phyloP scores from a whole-genome alignment of 2,329 filamentous ascomycete genomes.

The Aspergillus thermomutatus region DNA sequence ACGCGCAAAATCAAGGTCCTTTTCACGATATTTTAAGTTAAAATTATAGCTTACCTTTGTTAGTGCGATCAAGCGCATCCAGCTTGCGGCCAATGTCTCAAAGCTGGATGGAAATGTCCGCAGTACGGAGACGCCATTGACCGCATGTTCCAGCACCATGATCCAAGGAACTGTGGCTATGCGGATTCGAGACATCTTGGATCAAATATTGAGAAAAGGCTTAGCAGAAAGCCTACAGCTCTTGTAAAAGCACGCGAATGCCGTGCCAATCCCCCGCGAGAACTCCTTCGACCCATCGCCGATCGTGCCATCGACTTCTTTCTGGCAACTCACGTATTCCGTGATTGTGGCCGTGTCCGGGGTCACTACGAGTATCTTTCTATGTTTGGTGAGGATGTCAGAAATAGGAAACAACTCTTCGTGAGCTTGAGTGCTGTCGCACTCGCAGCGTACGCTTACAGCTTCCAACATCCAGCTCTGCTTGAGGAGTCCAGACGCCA shows the following conservation, averaged over 20 bases:
- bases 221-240: too few species aligned
- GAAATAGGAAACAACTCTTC: not conserved
- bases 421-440: conserved; percentile 10
- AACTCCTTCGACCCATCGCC: not conserved
- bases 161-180: not conserved
- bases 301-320: conserved; percentile 10
- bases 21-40: not conserved
- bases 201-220: too few species aligned
- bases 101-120: conserved; percentile 14
- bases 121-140: conserved; percentile 14
- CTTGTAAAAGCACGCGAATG: too few species aligned
- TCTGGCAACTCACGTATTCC: conserved; percentile 9
- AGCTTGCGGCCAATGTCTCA: conserved; percentile 9
- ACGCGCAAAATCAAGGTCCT: conserved; percentile 69
- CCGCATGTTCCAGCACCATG: conserved; percentile 12
- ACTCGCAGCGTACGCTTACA: conserved; percentile 10
- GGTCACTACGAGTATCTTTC: conserved; percentile 13
- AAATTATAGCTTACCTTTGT: not conserved
- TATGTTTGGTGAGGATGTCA: not conserved
- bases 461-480: conserved; percentile 1
- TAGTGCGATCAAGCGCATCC: conserved; percentile 13
- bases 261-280: not conserved
- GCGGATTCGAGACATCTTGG: too few species aligned
- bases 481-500: conserved; percentile 6
- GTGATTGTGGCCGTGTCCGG: conserved; percentile 5